Base-by-base conservation (phyloP, 305 asterid genomes). In the Fraxinus paxiana region DNA sequence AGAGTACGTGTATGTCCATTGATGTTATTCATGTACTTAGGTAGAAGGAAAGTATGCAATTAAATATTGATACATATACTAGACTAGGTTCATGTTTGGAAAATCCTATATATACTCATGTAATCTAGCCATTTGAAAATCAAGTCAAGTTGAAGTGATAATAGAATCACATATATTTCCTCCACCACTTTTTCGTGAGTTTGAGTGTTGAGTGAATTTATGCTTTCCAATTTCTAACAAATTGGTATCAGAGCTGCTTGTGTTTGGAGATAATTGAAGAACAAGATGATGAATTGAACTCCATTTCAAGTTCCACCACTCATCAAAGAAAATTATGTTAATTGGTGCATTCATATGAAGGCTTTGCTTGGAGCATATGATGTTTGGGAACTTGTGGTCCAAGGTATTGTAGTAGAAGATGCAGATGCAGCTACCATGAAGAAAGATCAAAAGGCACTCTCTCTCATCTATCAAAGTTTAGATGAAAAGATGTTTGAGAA, bases 401-500 rank as follows among this genome's bases (percentile, higher is more conserved):
- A 76, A 20, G 70, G 38, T 0, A 12, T 48, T 0, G 46, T 3
- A 24, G 38, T 12, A 9, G 69, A 76, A 3, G 79, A 76, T 46
- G 37, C 2, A 24, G 4, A 8, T 3, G 6, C 6, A 24, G 4
- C 24, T 3, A 0, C 75, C 2, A 2, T 70, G 38, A 48, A 76
- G 41, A 48, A 76, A 30, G 70, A 76, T 26, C 79, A 46, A 76
- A n/a, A 0, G 35, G 70, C 22, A 17, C 4, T 43, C 1, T 5
- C 38, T 22, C 51, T 28, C 43, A 73, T 73, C 31, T 41, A 73
- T 73, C 77, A 24, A 73, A 10, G 34, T 35, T 38, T 38, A 41
- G 77, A 75, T 75, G 79, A 75, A 10, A n/a, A 35, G 8, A 75
- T 75, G 79, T 75, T 75, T n/a, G 43, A 75, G 69, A 75, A 41